Evolutionary conservation across 768 basidiomycete genomes (phyloP).

Genomic region (Rhizopogon sp.): DNA sequence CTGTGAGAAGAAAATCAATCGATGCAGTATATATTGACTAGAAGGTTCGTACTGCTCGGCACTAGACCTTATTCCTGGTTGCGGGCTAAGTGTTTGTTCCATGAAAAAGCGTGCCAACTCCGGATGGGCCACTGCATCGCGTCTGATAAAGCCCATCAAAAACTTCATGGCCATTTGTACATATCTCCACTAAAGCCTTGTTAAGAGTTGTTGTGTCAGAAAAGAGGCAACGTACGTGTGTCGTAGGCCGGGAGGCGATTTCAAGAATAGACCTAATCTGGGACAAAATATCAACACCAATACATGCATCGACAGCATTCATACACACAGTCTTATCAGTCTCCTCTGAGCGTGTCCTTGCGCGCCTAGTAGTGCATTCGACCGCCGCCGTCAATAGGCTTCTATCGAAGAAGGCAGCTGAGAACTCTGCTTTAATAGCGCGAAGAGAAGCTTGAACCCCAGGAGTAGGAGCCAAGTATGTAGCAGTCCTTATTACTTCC

Average conservation of each 20-base stretch:
- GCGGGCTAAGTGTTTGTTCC: slow-evolving; percentile 62
- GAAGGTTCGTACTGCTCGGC: slow-evolving; percentile 51
- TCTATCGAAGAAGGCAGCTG: slow-evolving; percentile 35
- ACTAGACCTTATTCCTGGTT: slow-evolving; percentile 58
- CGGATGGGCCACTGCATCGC: slow-evolving; percentile 52
- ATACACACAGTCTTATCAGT: slow-evolving; percentile 46
- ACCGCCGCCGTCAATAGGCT: slow-evolving; percentile 39
- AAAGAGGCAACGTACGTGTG: slow-evolving; percentile 54
- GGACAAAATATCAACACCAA: slow-evolving; percentile 2
- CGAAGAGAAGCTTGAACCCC: slow-evolving; percentile 43
- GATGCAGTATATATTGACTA: neutral
- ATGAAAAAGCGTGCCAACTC: slow-evolving; percentile 60
- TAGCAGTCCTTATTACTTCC: slow-evolving; percentile 59
- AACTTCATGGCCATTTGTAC: slow-evolving; percentile 66
- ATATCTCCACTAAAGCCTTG: slow-evolving; percentile 66
- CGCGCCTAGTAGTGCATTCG: slow-evolving; percentile 37
- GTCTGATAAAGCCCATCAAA: slow-evolving; percentile 54
- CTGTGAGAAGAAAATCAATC: slow-evolving; percentile 28
- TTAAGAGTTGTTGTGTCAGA: slow-evolving; percentile 4
- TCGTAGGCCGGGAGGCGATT: slow-evolving; percentile 54
- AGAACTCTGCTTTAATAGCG: slow-evolving; percentile 48
- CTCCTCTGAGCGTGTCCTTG: slow-evolving; percentile 38
- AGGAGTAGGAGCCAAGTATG: slow-evolving; percentile 46
- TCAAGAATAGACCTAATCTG: slow-evolving; percentile 60
- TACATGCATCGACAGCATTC: neutral